Evolutionary conservation across 371 early-diverging fungal genomes (phyloP).

Genomic region (Mortierella sp.): DNA sequence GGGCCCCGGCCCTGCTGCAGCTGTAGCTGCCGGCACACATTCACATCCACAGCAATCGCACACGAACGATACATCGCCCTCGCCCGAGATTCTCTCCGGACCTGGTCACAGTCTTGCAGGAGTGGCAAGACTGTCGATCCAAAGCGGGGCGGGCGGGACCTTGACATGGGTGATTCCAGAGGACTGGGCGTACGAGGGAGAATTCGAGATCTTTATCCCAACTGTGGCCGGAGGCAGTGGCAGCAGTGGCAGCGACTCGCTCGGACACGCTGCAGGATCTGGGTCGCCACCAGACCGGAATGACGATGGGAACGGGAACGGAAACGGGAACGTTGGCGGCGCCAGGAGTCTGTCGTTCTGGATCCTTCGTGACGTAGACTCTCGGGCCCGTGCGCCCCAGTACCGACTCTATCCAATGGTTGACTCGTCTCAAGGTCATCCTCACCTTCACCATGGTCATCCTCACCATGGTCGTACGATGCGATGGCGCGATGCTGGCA

Average conservation of each 20-base stretch:
- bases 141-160: slow-evolving; percentile 20
- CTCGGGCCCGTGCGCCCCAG: slow-evolving; percentile 11
- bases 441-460: slow-evolving; percentile 1
- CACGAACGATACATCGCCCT: background rate
- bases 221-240: background rate
- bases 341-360: slow-evolving; percentile 32
- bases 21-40: too few species aligned
- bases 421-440: slow-evolving; percentile 4
- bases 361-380: slow-evolving; percentile 35
- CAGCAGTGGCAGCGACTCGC: too few species aligned
- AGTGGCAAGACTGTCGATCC: slow-evolving; percentile 8
- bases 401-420: slow-evolving; percentile 20
- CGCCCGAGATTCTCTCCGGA: slow-evolving; percentile 20
- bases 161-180: slow-evolving; percentile 40
- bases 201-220: slow-evolving; percentile 42
- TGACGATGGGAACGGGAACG: background rate
- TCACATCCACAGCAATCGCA: too few species aligned
- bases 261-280: too few species aligned
- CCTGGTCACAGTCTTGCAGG: slow-evolving; percentile 27
- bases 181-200: slow-evolving; percentile 46
- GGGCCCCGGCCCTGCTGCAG: too few species aligned
- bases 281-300: background rate
- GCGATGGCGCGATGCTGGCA: slow-evolving; percentile 8
- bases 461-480: background rate
- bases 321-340: background rate